These are phyloP conservation scores for Boletus rufocinnamomeus DNA, from an alignment of 768 basidiomycete species.

Conservation along the genomic window DNA sequence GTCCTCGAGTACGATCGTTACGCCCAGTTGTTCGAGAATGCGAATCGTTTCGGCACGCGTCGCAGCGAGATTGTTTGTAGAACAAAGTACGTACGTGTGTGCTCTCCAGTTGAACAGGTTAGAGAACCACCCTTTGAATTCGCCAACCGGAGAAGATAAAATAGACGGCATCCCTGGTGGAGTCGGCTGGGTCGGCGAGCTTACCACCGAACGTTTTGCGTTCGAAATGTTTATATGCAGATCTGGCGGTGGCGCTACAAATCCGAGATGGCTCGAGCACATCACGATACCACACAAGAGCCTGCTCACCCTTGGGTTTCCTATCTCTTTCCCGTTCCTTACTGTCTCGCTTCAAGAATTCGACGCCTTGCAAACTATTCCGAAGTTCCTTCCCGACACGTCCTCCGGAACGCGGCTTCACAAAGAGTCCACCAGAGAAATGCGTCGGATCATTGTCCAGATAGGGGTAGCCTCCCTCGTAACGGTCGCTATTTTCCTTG, in stretches of 20 bases:
- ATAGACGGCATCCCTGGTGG: constrained; percentile 40
- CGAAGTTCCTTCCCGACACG: constrained; percentile 51
- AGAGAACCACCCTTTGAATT: constrained; percentile 93
- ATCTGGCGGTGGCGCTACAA: constrained; percentile 58
- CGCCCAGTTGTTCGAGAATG: constrained; percentile 66
- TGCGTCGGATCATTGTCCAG: constrained; percentile 23
- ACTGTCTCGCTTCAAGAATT: constrained; percentile 33
- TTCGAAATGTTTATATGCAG: constrained; percentile 42
- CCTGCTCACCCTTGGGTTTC: constrained; percentile 51
- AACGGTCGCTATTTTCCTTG: constrained; percentile 42
- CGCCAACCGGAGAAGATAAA: constrained; percentile 73
- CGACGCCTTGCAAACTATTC: constrained; percentile 44
- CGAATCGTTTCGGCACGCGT: constrained; percentile 67
- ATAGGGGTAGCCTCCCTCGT: constrained; percentile 16
- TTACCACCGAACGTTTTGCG: constrained; percentile 50
- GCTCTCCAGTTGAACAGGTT: constrained; percentile 93
- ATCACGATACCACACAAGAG: not conserved
- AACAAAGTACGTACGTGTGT: constrained; percentile 56
- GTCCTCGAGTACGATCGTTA: constrained; percentile 62
- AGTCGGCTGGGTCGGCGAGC: constrained; percentile 50
- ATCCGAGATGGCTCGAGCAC: constrained; percentile 1
- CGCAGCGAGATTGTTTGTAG: constrained; percentile 51
- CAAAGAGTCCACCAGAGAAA: constrained; percentile 35
- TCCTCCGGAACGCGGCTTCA: constrained; percentile 32
- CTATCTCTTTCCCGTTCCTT: constrained; percentile 52